Evolutionary conservation across 2,329 filamentous ascomycete species (phyloP), one percentile per base, ranked within the genome.

Genomic region (Chaetomiaceae sp.): DNA sequence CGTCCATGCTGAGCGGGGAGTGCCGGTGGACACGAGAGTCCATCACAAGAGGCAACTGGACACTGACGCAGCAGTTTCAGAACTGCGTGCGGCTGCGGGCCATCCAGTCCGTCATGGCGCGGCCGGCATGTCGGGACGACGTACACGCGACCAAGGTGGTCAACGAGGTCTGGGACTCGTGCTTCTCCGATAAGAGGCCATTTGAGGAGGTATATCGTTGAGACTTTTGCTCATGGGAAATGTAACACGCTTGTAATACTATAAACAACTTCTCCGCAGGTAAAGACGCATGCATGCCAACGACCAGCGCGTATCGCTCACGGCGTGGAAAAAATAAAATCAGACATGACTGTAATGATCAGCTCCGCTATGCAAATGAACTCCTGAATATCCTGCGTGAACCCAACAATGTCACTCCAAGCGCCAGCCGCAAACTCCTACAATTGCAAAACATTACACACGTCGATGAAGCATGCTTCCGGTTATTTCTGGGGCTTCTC

Each of bases 141-240:
- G 84, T 85, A 13, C 89, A 97, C 61, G 94, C 94, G 4, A 81
- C 83, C 47, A 89, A 87, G 72, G 85, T 95, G 23, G 90, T 99
- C 53, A 94, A 97, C 71, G 86, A 95, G 71, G 94, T 99, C n/a
- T 99, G 92, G 90, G 91, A 96, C 62, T 96, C 90, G 64, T 99
- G 94, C 70, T 99, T 95, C 69, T 76, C 82, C 47, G 94, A 99
- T 71, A 97, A 92, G 4, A 78, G 94, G 65, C 94, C 94, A 2
- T 99, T 99, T 71, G 90, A 97, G 69, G 92, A 97, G 69, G 90
- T 99, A 48, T 99, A 96, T 70, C 85, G 89, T 69, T 92, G 44
- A 56, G 16, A 5, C 37, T 4, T 13, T 23, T 11, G 7, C 16
- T 20, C 21, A 3, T 21, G 10, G 50, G 16, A 8, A 6, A 32